Evolutionary conservation across 2,329 filamentous ascomycete genomes (phyloP).

Genomic region (Aspergillus phoenicis): DNA sequence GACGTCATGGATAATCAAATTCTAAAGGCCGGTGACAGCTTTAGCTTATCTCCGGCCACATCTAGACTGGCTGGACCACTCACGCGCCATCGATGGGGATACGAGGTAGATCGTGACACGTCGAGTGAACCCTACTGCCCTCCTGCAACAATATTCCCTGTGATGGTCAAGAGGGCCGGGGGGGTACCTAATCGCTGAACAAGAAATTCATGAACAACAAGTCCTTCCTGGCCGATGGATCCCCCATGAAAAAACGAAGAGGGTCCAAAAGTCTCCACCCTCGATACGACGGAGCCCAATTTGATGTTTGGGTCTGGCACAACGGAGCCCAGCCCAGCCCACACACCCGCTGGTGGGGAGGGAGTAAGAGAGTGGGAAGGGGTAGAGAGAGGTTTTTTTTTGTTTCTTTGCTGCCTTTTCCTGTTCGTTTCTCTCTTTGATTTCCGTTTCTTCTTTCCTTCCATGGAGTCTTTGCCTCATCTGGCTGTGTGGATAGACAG

Average conservation of each 20-base stretch:
- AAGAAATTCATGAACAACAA: neutral
- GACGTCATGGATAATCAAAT: conserved; percentile 4
- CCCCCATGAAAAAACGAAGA: conserved; percentile 1
- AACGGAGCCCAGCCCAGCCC: neutral
- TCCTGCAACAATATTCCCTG: neutral
- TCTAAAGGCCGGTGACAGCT: neutral
- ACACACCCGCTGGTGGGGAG: neutral
- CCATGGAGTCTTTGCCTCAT: neutral
- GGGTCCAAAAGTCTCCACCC: conserved; percentile 1
- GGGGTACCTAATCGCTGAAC: neutral
- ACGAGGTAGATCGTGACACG: conserved; percentile 10
- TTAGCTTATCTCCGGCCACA: conserved; percentile 13
- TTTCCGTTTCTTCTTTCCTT: neutral
- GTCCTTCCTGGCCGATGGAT: neutral
- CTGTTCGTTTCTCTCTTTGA: neutral
- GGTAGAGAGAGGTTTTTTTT: neutral
- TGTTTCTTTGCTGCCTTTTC: neutral
- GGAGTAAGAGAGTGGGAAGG: too few species aligned
- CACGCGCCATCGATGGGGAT: neutral
- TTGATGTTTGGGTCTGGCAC: neutral
- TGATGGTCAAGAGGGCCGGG: neutral
- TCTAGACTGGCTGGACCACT: neutral
- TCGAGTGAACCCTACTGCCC: conserved; percentile 8
- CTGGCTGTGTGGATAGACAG: neutral
- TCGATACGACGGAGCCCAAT: conserved; percentile 3